Evolutionary conservation across 2,329 filamentous ascomycete genomes (phyloP).

Genomic region (Pseudocercospora fuligena): DNA sequence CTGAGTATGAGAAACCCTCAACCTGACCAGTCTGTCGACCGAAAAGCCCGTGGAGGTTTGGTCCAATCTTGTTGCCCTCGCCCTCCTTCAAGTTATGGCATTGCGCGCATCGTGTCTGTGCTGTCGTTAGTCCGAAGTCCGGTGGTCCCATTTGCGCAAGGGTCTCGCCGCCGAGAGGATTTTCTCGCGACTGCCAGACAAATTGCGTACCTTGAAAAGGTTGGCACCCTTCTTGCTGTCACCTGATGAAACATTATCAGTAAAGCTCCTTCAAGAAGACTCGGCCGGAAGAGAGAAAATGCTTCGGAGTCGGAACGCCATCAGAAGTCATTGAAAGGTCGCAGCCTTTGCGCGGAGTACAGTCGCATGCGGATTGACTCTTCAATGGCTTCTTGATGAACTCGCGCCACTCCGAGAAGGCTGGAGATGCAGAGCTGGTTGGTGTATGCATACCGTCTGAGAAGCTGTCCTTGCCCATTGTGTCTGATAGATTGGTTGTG

Average conservation of each 20-base stretch:
- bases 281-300: not conserved
- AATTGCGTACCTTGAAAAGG: constrained; percentile 77
- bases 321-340: not conserved
- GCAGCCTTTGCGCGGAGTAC: not conserved
- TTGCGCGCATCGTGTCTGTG: constrained; percentile 86
- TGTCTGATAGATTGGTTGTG: constrained; percentile 29
- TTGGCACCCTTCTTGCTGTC: constrained; percentile 95
- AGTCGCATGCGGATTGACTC: not conserved
- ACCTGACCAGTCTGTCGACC: constrained; percentile 93
- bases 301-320: not conserved
- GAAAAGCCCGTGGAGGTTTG: constrained; percentile 95
- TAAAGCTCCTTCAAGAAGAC: not conserved
- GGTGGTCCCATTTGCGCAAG: not conserved
- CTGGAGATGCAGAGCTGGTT: not conserved
- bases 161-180: constrained; percentile 14
- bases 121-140: constrained; percentile 13
- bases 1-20: constrained; percentile 94
- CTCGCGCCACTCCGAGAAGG: not conserved
- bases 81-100: constrained; percentile 94
- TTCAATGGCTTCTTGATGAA: constrained; percentile 4
- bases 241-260: constrained; percentile 64
- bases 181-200: not conserved
- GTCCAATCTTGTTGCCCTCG: constrained; percentile 97
- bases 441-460: constrained; percentile 39
- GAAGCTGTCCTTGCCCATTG: constrained; percentile 47